Conservation (phyloP, 192 early-diverging fungal species). For the Coemansia sp. region DNA sequence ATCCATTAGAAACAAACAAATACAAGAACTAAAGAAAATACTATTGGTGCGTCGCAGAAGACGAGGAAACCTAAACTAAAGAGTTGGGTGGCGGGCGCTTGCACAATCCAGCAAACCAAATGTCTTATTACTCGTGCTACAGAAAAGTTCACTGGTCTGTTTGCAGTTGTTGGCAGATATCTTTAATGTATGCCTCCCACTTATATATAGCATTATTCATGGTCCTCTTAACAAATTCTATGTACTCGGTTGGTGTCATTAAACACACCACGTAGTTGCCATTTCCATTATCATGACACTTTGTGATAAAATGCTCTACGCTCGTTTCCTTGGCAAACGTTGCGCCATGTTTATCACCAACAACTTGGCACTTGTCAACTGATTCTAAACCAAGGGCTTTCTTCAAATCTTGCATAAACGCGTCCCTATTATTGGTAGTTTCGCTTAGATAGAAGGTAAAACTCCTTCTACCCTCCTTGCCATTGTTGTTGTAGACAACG, state of each 20-base stretch:
- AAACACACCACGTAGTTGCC: background rate
- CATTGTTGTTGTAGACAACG: background rate
- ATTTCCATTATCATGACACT: too few species aligned
- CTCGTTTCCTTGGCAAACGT: too few species aligned
- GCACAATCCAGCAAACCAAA: background rate
- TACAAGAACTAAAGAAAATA: background rate
- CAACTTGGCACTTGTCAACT: too few species aligned
- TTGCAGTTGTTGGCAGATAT: background rate
- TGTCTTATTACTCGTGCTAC: background rate
- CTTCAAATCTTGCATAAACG: too few species aligned
- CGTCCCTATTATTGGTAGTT: too few species aligned
- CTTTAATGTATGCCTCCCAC: background rate
- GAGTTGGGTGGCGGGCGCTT: too few species aligned
- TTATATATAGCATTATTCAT: too few species aligned
- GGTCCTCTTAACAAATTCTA: too few species aligned
- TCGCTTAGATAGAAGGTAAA: background rate
- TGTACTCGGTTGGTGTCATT: background rate
- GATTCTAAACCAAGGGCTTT: too few species aligned
- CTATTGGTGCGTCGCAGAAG: background rate
- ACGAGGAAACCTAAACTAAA: background rate
- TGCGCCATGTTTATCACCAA: too few species aligned
- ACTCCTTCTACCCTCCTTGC: background rate
- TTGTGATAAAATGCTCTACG: too few species aligned
- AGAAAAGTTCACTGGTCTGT: background rate
- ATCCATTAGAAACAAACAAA: background rate